phyloP scores from a whole-genome alignment of 768 basidiomycete genomes.

The Kwoniella europaea region DNA sequence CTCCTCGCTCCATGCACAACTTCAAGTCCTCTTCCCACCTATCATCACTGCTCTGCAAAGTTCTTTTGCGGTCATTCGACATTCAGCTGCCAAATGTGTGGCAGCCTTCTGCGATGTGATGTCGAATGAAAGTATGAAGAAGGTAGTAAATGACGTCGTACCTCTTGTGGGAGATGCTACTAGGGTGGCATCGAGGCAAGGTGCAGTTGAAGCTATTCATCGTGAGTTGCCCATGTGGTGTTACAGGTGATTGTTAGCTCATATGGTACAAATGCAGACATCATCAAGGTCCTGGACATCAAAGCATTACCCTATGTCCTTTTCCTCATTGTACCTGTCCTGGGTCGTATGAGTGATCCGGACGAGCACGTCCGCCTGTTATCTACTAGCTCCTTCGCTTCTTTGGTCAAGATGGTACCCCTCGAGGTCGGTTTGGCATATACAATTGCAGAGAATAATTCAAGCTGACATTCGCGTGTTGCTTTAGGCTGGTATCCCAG shows the following conservation, averaged over 20 bases:
- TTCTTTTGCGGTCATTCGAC: constrained; percentile 84
- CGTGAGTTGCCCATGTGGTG: constrained; percentile 66
- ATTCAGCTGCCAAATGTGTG: constrained; percentile 82
- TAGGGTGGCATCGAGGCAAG: constrained; percentile 77
- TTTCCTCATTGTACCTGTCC: constrained; percentile 92
- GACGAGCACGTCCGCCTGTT: constrained; percentile 90
- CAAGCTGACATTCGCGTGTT: background rate
- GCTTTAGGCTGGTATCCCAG: constrained; percentile 86
- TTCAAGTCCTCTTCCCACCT: constrained; percentile 75
- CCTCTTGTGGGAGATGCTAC: constrained; percentile 81
- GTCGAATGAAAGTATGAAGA: constrained; percentile 82
- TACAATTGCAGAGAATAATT: background rate
- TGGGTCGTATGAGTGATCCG: constrained; percentile 95
- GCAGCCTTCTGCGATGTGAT: constrained; percentile 86
- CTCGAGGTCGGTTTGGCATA: constrained; percentile 70
- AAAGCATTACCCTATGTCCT: constrained; percentile 95
- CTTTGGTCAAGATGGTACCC: constrained; percentile 97
- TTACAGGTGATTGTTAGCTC: background rate
- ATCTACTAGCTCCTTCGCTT: constrained; percentile 96
- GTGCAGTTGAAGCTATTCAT: constrained; percentile 85
- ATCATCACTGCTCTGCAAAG: constrained; percentile 79
- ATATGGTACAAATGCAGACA: constrained; percentile 64
- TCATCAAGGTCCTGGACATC: constrained; percentile 87
- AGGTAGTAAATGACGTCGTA: constrained; percentile 81
- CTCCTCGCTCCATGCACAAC: constrained; percentile 69